Evolutionary conservation across 1,284 basidiomycete species (phyloP), one percentile per base, ranked within the genome.

Genomic region (Thelephora terrestris): DNA sequence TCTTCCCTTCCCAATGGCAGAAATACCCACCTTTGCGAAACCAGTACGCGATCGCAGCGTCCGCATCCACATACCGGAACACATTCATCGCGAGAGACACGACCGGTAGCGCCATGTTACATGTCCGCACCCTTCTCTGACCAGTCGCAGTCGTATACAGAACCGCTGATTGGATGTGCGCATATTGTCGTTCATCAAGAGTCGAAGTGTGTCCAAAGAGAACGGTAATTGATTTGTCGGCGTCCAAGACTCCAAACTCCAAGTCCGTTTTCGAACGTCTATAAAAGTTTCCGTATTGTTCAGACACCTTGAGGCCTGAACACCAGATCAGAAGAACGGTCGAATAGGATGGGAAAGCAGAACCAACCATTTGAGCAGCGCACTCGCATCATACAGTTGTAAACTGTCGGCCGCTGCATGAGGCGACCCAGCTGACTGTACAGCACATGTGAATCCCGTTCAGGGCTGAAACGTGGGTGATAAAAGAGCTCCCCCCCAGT

Each of bases 401-500:
- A 96, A 0, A 74, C 91, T 10, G 85, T 85, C 54, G 79, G 82
- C 18, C 91, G 76, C 4, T 76, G 70, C 16, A 94, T 59, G 1
- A 92, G 65, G 23, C 90, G 74, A 47, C 73, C 71, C 18, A 99
- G 62, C 59, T 97, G 89, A 20, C 84, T 83, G 23, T 75, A 66
- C 10, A 99, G 62, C 14, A 80, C 73, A 18, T 71, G 61, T 7
- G 75, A 74, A 62, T 97, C 92, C 40, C 86, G 76, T 2, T 69
- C 67, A 1, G 80, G 75, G 50, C 86, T 78, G 64, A 94, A 99
- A 32, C 89, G 79, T 6, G 96, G 95, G 61, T 96, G 89, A 71
- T 89, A 96, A 68, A 85, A 94, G 1, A 95, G 61, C 51, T 96
- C 91, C 17, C 96, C 96, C n/a, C 96, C 96, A 1, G 91, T 93